Evolutionary conservation across 1,139 yeast species (phyloP), one percentile per base, ranked within the genome.

Genomic region (Scheffersomyces illinoinensis): DNA sequence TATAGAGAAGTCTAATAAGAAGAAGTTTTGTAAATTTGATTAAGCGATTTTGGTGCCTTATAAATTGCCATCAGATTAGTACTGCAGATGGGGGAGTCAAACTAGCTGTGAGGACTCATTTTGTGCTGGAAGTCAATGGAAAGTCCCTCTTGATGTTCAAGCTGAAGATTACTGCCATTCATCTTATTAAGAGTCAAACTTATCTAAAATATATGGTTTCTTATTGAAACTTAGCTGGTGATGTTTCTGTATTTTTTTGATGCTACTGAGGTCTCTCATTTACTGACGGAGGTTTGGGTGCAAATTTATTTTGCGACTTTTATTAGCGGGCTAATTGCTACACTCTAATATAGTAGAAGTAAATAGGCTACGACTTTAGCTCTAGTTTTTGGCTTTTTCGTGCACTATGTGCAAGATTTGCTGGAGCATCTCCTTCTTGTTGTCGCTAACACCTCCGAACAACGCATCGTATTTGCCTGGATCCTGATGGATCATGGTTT

Each of bases 371-470:
- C 17, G 10, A 10, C 43, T 12, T 33, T 33, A 17, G 17, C 4
- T 17, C 51, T 48, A 48, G 51, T 48, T 48, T 24, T 48, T 48
- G 5, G 26, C 51, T 17, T 48, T 48, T 20, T 48, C 26, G 24
- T 48, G 51, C n/a, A 48, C 51, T 10, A 48, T 48, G n/a, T 48
- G 51, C 24, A 48, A 48, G 8, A 66, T 57, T 50, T 64, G 66
- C 17, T 60, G 64, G 50, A 79, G 73, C 61, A 77, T 68, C 43
- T 73, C 78, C 59, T 72, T 71, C 60, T 78, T 82, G 49, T 68
- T 72, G 7, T 69, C 74, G 53, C 75, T 79, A 53, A 81, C 65
- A 53, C 75, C 76, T 14, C 79, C 78, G 61, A 76, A 79, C 47
- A 79, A 72, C n/a, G 69, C 73, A 55, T 76, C 75, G 66, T 79